phyloP scores from a whole-genome alignment of 2,329 filamentous ascomycete genomes.

The Knoxdaviesia capensis region DNA sequence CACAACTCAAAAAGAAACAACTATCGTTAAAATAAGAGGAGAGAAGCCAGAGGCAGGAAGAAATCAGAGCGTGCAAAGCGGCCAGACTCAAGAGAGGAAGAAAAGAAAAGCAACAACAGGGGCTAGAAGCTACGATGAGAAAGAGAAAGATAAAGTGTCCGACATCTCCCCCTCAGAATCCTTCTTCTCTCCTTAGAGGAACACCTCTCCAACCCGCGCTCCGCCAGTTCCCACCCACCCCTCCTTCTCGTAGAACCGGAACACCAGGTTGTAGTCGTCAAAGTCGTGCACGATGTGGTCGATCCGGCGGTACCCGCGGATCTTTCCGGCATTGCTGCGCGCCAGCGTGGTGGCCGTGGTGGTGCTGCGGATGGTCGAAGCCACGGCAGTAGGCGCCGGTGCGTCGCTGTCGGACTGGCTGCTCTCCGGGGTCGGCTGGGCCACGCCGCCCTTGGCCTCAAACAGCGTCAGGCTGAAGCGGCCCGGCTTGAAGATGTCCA shows the following conservation, averaged over 20 bases:
- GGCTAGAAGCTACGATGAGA: too few species aligned
- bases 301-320: conserved; percentile 71
- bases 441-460: conserved; percentile 49
- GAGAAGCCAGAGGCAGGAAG: too few species aligned
- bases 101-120: too few species aligned
- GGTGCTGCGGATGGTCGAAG: conserved; percentile 17
- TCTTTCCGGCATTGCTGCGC: conserved; percentile 22
- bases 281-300: conserved; percentile 95
- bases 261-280: conserved; percentile 91
- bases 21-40: too few species aligned
- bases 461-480: conserved; percentile 95
- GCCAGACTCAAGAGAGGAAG: too few species aligned
- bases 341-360: conserved; percentile 19
- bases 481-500: conserved; percentile 91
- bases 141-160: too few species aligned
- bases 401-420: conserved; percentile 3
- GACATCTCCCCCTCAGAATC: too few species aligned
- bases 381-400: too few species aligned
- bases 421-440: neutral
- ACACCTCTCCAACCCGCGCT: conserved; percentile 31
- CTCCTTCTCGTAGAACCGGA: conserved; percentile 86
- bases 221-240: conserved; percentile 43
- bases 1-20: too few species aligned
- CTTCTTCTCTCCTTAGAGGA: neutral
- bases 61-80: too few species aligned